Evolutionary conservation across 768 basidiomycete genomes (phyloP), one percentile per base, ranked within the genome.

Genomic region (Russula dissimulans): DNA sequence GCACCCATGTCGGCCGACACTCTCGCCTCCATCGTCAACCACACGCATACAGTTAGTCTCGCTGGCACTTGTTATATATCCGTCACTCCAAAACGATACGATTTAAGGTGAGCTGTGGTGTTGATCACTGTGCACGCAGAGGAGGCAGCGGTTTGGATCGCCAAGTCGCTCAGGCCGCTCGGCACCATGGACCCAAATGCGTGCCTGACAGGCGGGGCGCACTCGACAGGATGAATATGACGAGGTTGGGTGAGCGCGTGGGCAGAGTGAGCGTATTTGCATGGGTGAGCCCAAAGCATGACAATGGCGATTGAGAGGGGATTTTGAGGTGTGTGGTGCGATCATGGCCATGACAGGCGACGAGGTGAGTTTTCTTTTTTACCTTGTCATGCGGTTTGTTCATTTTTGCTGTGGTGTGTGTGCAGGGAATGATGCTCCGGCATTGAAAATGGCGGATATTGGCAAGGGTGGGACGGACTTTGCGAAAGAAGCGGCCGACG

Each of bases 101-200:
- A n/a, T n/a, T n/a, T n/a, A n/a, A n/a, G n/a, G n/a, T n/a, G 68
- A 74, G 77, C 31, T 93, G 89, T 29, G 92, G 94, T 5, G 88
- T 98, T 98, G 95, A 97, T 97, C 69, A 97, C 95, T 0, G 95
- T 95, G 4, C 95, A 98, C 67, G 86, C 93, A 39, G 91, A 94
- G 71, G 79, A 86, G 56, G 97, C 95, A 0, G 95, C 95, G 3
- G 68, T 95, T 38, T 84, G 89, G 51, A 95, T 97, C 59, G 95
- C 93, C 39, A 80, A 82, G 67, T 79, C 91, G 67, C 80, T 98
- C 17, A 95, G 95, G 31, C 74, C 97, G 67, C 79, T 82, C 11
- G 81, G 94, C 84, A 84, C 51, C 42, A 62, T 34, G 69, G 69
- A 36, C 50, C 57, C 52, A 60, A 62, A 67, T 15, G 64, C 62